A percentile compares a stretch with the other conserved stretches of the same genome.
phyloP scores from a whole-genome alignment of 805 yeast species.

The Cyberlindnera amylophila region DNA sequence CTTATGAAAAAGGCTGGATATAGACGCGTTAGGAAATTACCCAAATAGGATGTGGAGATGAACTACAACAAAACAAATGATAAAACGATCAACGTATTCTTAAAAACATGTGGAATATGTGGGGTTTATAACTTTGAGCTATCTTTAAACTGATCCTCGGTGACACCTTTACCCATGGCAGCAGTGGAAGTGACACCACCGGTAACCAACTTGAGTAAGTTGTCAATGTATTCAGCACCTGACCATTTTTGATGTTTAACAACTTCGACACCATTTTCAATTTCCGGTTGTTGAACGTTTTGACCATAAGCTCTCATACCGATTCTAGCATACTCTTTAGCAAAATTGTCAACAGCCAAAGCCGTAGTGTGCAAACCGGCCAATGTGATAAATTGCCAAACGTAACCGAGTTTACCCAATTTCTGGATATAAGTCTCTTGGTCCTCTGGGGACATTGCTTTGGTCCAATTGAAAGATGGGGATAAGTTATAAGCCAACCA shows the following conservation, averaged over 20 bases:
- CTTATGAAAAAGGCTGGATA: too few species aligned
- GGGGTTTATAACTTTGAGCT: conserved; percentile 16
- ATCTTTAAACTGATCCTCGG: conserved; percentile 87
- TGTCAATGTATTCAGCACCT: conserved; percentile 95
- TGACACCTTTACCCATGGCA: conserved; percentile 98
- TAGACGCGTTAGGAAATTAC: too few species aligned
- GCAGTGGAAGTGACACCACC: conserved; percentile 96
- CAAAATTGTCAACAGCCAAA: conserved; percentile 80
- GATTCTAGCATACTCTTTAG: conserved; percentile 68
- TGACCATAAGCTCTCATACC: conserved; percentile 98
- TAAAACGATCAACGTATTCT: too few species aligned
- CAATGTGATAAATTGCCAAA: conserved; percentile 96
- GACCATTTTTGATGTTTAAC: conserved; percentile 99
- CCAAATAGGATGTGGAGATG: too few species aligned
- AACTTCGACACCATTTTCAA: conserved; percentile 86
- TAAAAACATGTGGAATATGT: too few species aligned
- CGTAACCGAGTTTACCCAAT: conserved; percentile 84
- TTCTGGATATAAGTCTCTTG: conserved; percentile 88
- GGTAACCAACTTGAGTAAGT: conserved; percentile 80
- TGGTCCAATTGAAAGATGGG: conserved; percentile 97
- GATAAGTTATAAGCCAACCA: conserved; percentile 97
- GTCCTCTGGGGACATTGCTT: conserved; percentile 82
- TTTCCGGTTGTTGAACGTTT: conserved; percentile 81
- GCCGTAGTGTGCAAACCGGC: conserved; percentile 98
- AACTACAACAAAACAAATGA: too few species aligned